phyloP scores from a whole-genome alignment of 2,329 filamentous ascomycete species.

The Aspergillus brasiliensis region DNA sequence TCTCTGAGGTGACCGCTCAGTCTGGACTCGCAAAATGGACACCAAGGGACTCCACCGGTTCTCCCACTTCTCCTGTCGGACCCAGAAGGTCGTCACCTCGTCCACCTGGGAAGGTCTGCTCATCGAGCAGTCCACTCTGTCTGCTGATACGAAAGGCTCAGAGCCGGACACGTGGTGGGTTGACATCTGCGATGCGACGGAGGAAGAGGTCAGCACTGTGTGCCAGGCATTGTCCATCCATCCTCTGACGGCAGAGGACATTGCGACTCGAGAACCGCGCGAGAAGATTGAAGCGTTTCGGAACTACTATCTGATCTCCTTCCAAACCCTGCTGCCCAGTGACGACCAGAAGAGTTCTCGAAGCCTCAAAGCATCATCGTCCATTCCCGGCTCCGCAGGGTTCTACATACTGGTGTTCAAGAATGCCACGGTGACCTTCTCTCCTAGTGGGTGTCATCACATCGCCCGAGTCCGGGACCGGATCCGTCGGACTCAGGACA shows the following conservation, averaged over 20 bases:
- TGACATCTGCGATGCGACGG: constrained; percentile 83
- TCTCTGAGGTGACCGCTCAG: background rate
- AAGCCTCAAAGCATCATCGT: constrained; percentile 34
- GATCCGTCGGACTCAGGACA: constrained; percentile 86
- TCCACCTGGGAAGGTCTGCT: constrained; percentile 26
- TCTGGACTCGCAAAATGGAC: constrained; percentile 1
- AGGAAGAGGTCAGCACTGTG: constrained; percentile 80
- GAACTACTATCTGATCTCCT: constrained; percentile 95
- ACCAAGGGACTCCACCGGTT: constrained; percentile 58
- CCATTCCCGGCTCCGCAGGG: constrained; percentile 77
- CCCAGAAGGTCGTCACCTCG: constrained; percentile 54
- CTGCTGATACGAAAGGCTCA: constrained; percentile 18
- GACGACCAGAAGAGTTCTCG: constrained; percentile 49
- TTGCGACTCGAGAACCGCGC: constrained; percentile 86
- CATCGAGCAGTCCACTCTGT: constrained; percentile 11
- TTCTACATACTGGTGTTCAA: constrained; percentile 95
- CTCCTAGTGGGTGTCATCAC: constrained; percentile 81
- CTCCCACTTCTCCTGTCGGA: constrained; percentile 92
- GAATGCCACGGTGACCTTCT: constrained; percentile 90
- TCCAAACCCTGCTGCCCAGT: constrained; percentile 75
- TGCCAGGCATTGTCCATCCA: constrained; percentile 93
- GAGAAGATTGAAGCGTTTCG: constrained; percentile 98
- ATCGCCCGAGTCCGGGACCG: constrained; percentile 82
- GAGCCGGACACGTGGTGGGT: constrained; percentile 78
- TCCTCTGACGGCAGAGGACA: constrained; percentile 91